Evolutionary conservation across 225 moss, liverwort and hornwort genomes (phyloP).

Genomic region (Sphagnum tenellum): DNA sequence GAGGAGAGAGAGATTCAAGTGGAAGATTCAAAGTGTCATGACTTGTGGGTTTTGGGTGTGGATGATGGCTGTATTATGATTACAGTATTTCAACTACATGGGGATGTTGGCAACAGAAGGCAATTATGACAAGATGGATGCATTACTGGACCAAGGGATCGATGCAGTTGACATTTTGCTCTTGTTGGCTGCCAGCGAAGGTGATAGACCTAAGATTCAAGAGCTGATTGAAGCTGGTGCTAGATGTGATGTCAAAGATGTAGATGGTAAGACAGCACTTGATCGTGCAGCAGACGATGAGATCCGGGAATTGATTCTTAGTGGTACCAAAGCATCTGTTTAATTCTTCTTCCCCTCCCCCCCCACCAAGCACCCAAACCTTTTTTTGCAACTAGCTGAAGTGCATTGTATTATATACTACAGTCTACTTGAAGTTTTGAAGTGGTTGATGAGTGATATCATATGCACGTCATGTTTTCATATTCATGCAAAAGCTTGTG

Average conservation of each 20-base stretch:
- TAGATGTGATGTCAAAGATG: slow-evolving; percentile 49
- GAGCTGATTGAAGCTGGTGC: slow-evolving; percentile 75
- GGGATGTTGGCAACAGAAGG: slow-evolving; percentile 97
- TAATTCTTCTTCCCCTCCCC: background rate
- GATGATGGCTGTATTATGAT: slow-evolving; percentile 4
- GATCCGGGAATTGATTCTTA: slow-evolving; percentile 54
- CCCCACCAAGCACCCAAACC: too few species aligned
- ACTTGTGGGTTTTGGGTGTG: too few species aligned
- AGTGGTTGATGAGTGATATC: too few species aligned
- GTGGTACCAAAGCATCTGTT: slow-evolving; percentile 40
- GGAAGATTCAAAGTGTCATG: too few species aligned
- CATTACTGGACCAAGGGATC: slow-evolving; percentile 61
- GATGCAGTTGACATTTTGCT: slow-evolving; percentile 75
- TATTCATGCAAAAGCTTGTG: too few species aligned
- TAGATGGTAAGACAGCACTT: slow-evolving; percentile 59
- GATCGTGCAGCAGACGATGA: slow-evolving; percentile 64
- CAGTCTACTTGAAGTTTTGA: too few species aligned
- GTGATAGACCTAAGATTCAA: slow-evolving; percentile 87
- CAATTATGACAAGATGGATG: slow-evolving; percentile 85
- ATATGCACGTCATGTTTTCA: too few species aligned
- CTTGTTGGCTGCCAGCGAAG: slow-evolving; percentile 77
- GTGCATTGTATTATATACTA: too few species aligned
- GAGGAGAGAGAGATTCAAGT: too few species aligned
- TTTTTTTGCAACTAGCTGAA: too few species aligned
- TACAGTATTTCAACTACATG: slow-evolving; percentile 98